These are phyloP conservation scores for Sclerotinia nivalis DNA, from an alignment of 2,329 filamentous ascomycete genomes.

Conservation along the genomic window DNA sequence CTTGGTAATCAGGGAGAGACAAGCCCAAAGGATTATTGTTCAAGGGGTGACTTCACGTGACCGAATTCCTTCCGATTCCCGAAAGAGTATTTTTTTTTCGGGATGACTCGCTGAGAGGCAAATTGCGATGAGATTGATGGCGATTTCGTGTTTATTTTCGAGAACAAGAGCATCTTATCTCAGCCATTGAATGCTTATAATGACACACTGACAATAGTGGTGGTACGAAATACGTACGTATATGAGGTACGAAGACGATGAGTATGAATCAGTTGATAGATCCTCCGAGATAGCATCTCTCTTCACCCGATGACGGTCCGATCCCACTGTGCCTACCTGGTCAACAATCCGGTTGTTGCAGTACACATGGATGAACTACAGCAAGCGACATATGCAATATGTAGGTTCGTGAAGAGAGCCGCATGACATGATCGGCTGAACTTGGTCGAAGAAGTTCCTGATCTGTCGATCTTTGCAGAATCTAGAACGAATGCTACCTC, in stretches of 20 bases:
- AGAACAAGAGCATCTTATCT: not conserved
- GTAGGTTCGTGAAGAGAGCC: slow-evolving; percentile 7
- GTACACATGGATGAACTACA: not conserved
- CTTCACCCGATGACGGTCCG: slow-evolving; percentile 19
- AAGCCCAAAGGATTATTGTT: slow-evolving; percentile 12
- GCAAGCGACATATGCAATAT: slow-evolving; percentile 6
- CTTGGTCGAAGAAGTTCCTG: not conserved
- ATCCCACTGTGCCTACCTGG: slow-evolving; percentile 4
- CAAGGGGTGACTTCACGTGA: not conserved
- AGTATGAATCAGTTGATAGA: slow-evolving; percentile 8
- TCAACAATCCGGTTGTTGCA: not conserved
- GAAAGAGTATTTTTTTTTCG: not conserved
- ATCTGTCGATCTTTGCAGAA: slow-evolving; percentile 19
- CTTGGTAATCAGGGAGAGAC: slow-evolving; percentile 19
- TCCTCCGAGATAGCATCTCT: not conserved
- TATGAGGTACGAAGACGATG: slow-evolving; percentile 14
- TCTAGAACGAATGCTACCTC: not conserved
- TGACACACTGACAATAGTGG: not conserved
- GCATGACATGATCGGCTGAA: slow-evolving; percentile 20
- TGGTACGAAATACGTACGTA: slow-evolving; percentile 6
- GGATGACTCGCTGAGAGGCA: not conserved
- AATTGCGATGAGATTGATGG: slow-evolving; percentile 5
- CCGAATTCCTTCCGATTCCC: not conserved
- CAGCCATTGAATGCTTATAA: slow-evolving; percentile 15
- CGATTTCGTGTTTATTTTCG: not conserved